Percentiles rank a stretch among this genome's conserved stretches.
Evolutionary conservation across 2,329 filamentous ascomycete species (phyloP).

Genomic region (Cadophora sp.): DNA sequence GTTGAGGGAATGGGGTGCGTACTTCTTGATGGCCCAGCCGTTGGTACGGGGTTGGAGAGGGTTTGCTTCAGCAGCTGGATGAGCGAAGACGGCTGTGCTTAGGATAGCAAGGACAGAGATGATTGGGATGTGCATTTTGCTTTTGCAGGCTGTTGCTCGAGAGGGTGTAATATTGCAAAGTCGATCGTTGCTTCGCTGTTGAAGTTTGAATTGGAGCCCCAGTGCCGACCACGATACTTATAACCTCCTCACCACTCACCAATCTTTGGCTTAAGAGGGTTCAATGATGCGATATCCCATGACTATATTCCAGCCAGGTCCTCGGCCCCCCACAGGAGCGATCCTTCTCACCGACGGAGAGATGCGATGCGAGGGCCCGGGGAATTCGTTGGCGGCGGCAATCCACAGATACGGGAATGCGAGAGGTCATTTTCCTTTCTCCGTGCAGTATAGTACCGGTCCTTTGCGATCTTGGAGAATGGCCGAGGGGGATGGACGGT

Average conservation of each 20-base stretch:
- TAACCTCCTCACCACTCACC: not conserved
- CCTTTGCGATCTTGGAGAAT: not conserved
- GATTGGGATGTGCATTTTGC: conserved; percentile 2
- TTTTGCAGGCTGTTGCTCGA: not conserved
- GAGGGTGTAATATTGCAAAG: not conserved
- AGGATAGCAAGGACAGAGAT: not conserved
- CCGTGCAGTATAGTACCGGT: too few species aligned
- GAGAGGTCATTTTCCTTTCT: conserved; percentile 9
- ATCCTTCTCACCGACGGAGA: not conserved
- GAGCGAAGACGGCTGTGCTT: conserved; percentile 5
- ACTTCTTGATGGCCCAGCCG: conserved; percentile 21
- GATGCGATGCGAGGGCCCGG: not conserved
- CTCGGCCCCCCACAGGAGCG: not conserved
- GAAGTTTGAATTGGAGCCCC: too few species aligned
- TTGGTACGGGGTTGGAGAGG: conserved; percentile 8
- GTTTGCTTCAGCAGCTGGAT: conserved; percentile 3
- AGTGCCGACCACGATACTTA: not conserved
- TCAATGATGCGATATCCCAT: not conserved
- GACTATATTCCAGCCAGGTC: not conserved
- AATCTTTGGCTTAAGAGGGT: not conserved
- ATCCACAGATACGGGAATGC: conserved; percentile 9
- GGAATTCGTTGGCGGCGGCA: not conserved
- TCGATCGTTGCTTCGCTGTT: not conserved
- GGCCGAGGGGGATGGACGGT: not conserved
- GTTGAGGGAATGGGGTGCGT: not conserved